Base-by-base conservation (phyloP, 495 filamentous ascomycete genomes). In the Xylaria bambusicola region DNA sequence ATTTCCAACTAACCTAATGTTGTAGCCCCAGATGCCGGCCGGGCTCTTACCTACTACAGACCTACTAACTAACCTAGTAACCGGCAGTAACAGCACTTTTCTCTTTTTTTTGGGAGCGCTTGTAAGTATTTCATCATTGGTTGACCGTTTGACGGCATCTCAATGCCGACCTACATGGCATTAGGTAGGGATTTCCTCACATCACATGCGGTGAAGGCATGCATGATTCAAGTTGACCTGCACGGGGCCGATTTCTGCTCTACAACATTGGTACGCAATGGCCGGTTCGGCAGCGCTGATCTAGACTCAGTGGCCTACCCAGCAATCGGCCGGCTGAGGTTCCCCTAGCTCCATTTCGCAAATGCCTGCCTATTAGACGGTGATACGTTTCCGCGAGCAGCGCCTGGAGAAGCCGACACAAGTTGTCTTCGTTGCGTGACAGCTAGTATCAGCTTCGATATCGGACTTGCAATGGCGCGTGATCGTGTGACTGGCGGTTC, bases 201-300 rank as follows among this genome's bases (percentile, higher is more conserved):
- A 4, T 46, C 23, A 21, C 17, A n/a, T n/a, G n/a, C n/a, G n/a
- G n/a, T n/a, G n/a, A n/a, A n/a, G n/a, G n/a, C n/a, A n/a, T n/a
- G n/a, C n/a, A n/a, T n/a, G n/a, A n/a, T n/a, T n/a, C 53, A 56
- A 23, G 41, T 47, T 38, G 20, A 47, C 42, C 53, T 33, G 31
- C 31, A 56, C 53, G 53, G 40, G 52, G 13, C 52, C 52, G 17
- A 35, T 8, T 5, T 9, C 33, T n/a, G 8, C 21, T 18, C 18
- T 35, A 24, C 41, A 29, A 29, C 40, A 47, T 47, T 44, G 53
- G 27, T 56, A 26, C 41, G 20, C 42, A 36, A 47, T 38, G 42
- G 42, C 44, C 44, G 52, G 24, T 45, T 36, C 18, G 29, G 26
- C 52, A 41, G 40, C 33, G 54, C 44, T 38, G 29, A 27, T 21